phyloP scores from a whole-genome alignment of 23 red algal species.

The Gracilaria gracilis region DNA sequence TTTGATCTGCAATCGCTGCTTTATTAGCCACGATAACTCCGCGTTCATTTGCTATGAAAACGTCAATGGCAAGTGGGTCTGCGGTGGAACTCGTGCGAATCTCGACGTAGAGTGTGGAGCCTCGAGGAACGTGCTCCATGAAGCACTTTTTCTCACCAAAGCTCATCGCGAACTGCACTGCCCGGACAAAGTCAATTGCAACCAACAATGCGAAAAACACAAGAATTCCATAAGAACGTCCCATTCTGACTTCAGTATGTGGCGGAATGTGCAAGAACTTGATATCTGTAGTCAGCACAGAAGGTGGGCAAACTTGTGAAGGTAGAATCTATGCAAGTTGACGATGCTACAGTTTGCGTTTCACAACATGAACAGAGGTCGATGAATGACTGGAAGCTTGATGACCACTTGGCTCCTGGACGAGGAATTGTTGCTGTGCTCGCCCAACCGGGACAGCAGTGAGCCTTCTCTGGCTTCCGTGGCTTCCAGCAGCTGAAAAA shows the following conservation, averaged over 20 bases:
- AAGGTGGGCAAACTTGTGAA: background rate
- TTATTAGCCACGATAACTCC: conserved; percentile 7
- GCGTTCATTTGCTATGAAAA: conserved; percentile 8
- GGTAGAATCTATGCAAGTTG: background rate
- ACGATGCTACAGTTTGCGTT: background rate
- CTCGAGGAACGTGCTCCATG: conserved; percentile 22
- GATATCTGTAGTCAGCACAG: background rate
- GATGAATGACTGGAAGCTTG: background rate
- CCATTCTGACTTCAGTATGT: background rate
- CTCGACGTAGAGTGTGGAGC: conserved; percentile 6
- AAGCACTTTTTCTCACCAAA: conserved; percentile 14
- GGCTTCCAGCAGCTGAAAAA: too few species aligned
- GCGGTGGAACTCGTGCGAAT: background rate
- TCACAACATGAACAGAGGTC: background rate
- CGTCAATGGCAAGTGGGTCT: conserved; percentile 12
- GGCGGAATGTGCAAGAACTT: background rate
- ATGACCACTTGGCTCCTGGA: background rate
- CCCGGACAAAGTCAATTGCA: background rate
- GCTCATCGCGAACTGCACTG: conserved; percentile 2
- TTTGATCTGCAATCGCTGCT: background rate
- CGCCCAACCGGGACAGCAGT: background rate
- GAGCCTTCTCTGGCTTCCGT: conserved; percentile 11
- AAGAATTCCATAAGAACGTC: background rate
- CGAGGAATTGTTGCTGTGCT: background rate
- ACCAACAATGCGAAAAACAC: background rate